Base-by-base conservation (phyloP, 2,329 filamentous ascomycete species). In the Phialocephala sp. region DNA sequence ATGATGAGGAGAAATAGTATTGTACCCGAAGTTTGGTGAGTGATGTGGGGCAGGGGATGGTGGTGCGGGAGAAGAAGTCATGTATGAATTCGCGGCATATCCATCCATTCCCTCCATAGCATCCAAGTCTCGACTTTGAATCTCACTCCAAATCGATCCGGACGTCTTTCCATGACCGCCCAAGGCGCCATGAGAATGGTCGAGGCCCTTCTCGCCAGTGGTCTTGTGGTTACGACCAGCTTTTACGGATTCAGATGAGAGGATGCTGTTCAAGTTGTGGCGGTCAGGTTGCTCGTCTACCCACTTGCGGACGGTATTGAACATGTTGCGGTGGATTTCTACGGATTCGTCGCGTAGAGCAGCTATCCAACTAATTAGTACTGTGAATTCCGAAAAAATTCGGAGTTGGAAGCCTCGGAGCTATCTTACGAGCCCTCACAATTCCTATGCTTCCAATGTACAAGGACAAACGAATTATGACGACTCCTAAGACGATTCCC, bases 291-390 rank as follows among this genome's bases (percentile, higher is more conserved):
- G 85, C 71, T 89, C 85, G 59, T 92, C 85, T 0, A 87, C 89
- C 94, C 94, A 99, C 66, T 86, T 84, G 73, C 91, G 86, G 1
- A 99, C 93, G 0, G 91, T 92, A 62, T 88, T 84, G 80, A 92
- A 98, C 95, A 99, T 99, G 60, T 89, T 89, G 54, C 87, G 85
- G 70, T 98, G 95, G 35, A 95, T 89, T 76, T 97, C 91, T 64
- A 91, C 81, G 63, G 84, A 82, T 62, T 91, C 88, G 72, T 95
- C 86, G 27, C 94, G 89, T 36, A 93, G 82, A 8, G 91, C 91
- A 1, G 95, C 27, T 32, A 32, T 32, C 6, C 27, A 32, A 32
- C 27, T 3, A 32, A 3, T 32, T 32, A 32, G 6, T 32, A 32
- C 27, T 32, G 27, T 32, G 27, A 32, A 32, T 3, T 32, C 27